Evolutionary conservation across 225 moss, liverwort and hornwort species (phyloP).

Genomic region (Polytrichum formosum): DNA sequence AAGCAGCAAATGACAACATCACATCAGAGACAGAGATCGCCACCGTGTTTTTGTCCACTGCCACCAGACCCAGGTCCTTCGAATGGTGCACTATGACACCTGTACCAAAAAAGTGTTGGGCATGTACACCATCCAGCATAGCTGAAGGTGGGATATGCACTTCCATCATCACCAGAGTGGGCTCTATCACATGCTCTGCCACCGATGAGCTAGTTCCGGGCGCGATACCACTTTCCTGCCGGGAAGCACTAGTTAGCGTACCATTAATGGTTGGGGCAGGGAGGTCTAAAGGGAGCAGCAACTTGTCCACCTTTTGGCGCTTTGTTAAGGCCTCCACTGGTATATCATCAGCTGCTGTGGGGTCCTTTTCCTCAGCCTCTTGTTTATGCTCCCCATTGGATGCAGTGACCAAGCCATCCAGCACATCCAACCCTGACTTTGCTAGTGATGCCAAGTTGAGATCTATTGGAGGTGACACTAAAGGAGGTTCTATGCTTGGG

Average conservation of each 20-base stretch:
- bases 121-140: conserved; percentile 82
- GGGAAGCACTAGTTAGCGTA: conserved; percentile 25
- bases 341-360: conserved; percentile 1
- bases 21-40: conserved; percentile 81
- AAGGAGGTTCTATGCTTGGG: conserved; percentile 8
- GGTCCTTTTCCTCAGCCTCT: conserved; percentile 2
- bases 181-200: conserved; percentile 82
- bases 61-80: conserved; percentile 67
- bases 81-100: conserved; percentile 87
- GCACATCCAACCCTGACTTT: neutral
- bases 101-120: conserved; percentile 78
- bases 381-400: conserved; percentile 11
- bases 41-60: conserved; percentile 83
- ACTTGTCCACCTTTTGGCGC: conserved; percentile 36
- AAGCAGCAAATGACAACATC: conserved; percentile 81
- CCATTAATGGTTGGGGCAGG: conserved; percentile 20
- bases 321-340: conserved; percentile 31
- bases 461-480: conserved; percentile 11
- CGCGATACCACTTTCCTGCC: conserved; percentile 37
- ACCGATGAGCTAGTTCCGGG: conserved; percentile 55
- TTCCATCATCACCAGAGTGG: conserved; percentile 87
- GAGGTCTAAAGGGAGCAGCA: conserved; percentile 4
- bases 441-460: neutral
- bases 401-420: neutral
- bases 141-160: conserved; percentile 90